These are phyloP conservation scores for Colletotrichum gloeosporioides DNA, from an alignment of 2,329 filamentous ascomycete genomes.

Conservation along the genomic window DNA sequence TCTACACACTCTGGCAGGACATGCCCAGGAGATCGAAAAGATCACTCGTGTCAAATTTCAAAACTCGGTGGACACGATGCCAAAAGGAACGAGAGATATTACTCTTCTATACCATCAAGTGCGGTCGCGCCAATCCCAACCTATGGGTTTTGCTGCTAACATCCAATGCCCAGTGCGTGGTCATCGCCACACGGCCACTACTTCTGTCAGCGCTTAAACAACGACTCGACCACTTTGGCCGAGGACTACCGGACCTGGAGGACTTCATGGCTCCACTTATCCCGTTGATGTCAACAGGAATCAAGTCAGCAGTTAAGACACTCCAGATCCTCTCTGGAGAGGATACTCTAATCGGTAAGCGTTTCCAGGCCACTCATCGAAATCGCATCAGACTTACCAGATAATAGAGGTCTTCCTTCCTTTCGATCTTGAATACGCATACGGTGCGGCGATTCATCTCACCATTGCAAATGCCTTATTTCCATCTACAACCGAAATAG, in stretches of 20 bases:
- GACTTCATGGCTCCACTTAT: slow-evolving; percentile 34
- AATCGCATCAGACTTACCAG: too few species aligned
- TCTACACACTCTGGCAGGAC: slow-evolving; percentile 37
- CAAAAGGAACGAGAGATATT: slow-evolving; percentile 40
- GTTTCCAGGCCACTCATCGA: too few species aligned
- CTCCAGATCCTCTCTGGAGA: slow-evolving; percentile 41
- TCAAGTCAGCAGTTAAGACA: slow-evolving; percentile 45
- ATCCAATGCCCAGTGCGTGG: slow-evolving; percentile 35
- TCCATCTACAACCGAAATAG: slow-evolving; percentile 29
- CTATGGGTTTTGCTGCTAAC: not conserved
- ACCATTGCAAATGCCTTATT: slow-evolving; percentile 42
- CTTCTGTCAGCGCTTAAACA: slow-evolving; percentile 43
- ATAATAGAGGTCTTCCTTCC: slow-evolving; percentile 40
- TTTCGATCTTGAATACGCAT: slow-evolving; percentile 43
- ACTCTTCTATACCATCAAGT: slow-evolving; percentile 45
- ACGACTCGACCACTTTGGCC: slow-evolving; percentile 32
- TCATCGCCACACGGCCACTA: slow-evolving; percentile 42
- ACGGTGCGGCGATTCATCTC: slow-evolving; percentile 37
- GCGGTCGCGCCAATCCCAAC: not conserved
- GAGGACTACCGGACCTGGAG: slow-evolving; percentile 32
- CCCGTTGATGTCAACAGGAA: slow-evolving; percentile 41
- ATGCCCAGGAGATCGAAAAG: slow-evolving; percentile 43
- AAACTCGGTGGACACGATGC: slow-evolving; percentile 35
- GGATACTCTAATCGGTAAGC: slow-evolving; percentile 33
- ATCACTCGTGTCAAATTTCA: slow-evolving; percentile 37